Evolutionary conservation across 2,329 filamentous ascomycete genomes (phyloP).

Genomic region (Dactylellina haptotyla): DNA sequence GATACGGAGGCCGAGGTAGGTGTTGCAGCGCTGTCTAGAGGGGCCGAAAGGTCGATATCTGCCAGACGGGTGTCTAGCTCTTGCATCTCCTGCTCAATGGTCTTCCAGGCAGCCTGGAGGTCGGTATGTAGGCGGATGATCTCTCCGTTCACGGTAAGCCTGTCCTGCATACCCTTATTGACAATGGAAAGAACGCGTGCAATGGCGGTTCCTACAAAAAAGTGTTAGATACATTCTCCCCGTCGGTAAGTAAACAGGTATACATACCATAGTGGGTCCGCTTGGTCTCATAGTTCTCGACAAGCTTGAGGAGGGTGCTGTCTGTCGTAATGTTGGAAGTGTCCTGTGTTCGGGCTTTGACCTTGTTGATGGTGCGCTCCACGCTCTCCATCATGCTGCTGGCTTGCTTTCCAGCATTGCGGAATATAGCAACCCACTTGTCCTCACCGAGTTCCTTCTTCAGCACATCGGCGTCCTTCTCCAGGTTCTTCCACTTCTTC

Average conservation of each 20-base stretch:
- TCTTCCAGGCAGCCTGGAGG: conserved; percentile 82
- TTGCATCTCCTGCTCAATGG: conserved; percentile 77
- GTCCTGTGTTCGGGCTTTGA: conserved; percentile 69
- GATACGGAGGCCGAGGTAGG: conserved; percentile 63
- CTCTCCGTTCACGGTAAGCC: conserved; percentile 96
- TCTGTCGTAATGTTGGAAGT: conserved; percentile 72
- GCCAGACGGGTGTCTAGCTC: conserved; percentile 78
- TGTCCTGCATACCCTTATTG: conserved; percentile 91
- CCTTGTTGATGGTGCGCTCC: conserved; percentile 82
- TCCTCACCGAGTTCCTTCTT: conserved; percentile 93
- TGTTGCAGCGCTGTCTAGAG: conserved; percentile 62
- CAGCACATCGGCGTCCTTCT: conserved; percentile 87
- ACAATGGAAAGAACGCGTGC: conserved; percentile 91
- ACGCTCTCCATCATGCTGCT: conserved; percentile 98
- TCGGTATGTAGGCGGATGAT: conserved; percentile 87
- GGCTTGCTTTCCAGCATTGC: conserved; percentile 79
- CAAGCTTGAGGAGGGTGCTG: conserved; percentile 76
- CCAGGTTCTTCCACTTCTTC: conserved; percentile 84
- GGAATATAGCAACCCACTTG: conserved; percentile 93
- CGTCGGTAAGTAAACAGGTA: neutral
- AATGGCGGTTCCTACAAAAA: conserved; percentile 75
- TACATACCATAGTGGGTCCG: conserved; percentile 79
- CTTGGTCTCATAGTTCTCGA: conserved; percentile 94
- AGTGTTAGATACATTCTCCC: conserved; percentile 20
- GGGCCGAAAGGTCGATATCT: conserved; percentile 59